These are phyloP conservation scores for Carpinus fangiana DNA, from an alignment of 306 rosid genomes.

Conservation along the genomic window DNA sequence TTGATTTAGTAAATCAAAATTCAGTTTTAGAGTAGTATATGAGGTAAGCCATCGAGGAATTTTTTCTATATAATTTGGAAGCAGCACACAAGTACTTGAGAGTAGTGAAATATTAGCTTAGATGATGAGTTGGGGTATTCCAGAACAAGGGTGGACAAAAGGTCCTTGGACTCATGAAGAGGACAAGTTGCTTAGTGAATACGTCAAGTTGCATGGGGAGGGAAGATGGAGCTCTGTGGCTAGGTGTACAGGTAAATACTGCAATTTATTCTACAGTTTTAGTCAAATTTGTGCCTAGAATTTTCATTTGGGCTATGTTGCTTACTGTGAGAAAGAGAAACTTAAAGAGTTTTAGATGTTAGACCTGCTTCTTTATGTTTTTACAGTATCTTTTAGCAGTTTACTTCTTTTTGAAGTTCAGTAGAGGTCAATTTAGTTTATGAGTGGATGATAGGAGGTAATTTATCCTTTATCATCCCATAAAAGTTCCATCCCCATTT, in stretches of 20 bases:
- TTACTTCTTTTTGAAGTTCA: not conserved
- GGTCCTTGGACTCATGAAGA: constrained; percentile 83
- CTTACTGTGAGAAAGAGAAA: not conserved
- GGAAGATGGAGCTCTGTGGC: constrained; percentile 66
- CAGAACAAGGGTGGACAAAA: constrained; percentile 55
- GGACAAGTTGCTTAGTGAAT: constrained; percentile 53
- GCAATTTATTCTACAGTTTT: not conserved
- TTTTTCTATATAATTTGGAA: constrained; percentile 22
- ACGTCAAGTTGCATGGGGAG: constrained; percentile 53
- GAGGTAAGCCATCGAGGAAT: constrained; percentile 15
- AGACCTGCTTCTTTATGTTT: not conserved
- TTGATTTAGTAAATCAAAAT: not conserved
- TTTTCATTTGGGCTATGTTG: not conserved
- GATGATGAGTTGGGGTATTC: constrained; percentile 25
- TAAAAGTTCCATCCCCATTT: not conserved
- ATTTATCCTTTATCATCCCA: not conserved
- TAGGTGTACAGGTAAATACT: constrained; percentile 42
- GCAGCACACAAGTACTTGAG: not conserved
- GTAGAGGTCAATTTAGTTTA: not conserved
- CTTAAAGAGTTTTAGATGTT: not conserved
- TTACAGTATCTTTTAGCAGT: not conserved
- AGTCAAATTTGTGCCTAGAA: not conserved
- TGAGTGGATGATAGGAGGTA: not conserved
- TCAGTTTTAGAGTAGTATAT: constrained; percentile 9
- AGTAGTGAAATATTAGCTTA: constrained; percentile 17